Base-by-base conservation (phyloP, 176 grass and related monocot species). In the Aegilops longissima region DNA sequence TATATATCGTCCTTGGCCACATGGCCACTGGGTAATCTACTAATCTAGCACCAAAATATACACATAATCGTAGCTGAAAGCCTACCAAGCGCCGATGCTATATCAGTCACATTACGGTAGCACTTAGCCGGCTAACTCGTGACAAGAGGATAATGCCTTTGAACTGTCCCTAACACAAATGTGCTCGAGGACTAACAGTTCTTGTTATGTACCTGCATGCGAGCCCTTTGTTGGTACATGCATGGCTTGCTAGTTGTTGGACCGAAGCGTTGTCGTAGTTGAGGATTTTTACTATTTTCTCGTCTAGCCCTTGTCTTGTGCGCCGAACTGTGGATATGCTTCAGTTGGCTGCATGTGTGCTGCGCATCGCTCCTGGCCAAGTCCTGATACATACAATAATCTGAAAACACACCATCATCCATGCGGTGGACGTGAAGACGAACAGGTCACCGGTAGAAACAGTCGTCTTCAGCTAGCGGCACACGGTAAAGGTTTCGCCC, bases 201-300 rank as follows among this genome's bases (percentile, higher is more conserved):
- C 68, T 65, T 44, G 66, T 31, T 87, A 27, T 0, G 44, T 25
- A 73, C 34, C 68, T 39, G 33, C 33, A 29, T 29, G 42, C 23
- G 59, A 79, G 76, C 68, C 59, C 47, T 69, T 91, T 80, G 85
- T 91, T 76, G 35, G 61, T 40, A 81, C 86, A n/a, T 81, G 76
- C 76, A 24, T 80, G 80, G 47, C 31, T 38, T 9, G 35, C 59
- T 87, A 69, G 85, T n/a, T 83, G 6, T 70, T 87, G 81, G 89
- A 84, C 49, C 27, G 76, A 27, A 69, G 85, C 85, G 13, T 76
- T 80, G 35, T 25, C 5, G 58, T 35, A 3, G 33, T 59, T 59
- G 56, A 59, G 20, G 30, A 24, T 2, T 64, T 63, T 65, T 12
- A 20, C 79, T 52, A 12, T 68, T 38, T 34, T 20, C 61, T 64